These are phyloP conservation scores for Eucalyptus pauciflora DNA, from an alignment of 345 rosid species.

Conservation along the genomic window DNA sequence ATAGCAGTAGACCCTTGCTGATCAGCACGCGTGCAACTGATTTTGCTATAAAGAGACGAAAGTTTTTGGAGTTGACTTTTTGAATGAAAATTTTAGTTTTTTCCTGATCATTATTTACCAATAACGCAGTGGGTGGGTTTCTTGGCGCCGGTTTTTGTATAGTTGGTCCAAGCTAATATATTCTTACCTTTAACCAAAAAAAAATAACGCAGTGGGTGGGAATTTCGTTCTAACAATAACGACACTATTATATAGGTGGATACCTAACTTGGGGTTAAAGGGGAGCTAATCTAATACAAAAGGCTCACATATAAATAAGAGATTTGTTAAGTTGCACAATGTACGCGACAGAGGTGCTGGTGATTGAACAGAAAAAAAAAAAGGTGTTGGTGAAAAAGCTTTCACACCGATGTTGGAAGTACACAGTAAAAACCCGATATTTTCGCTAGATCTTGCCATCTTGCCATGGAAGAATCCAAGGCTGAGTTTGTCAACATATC, in stretches of 20 bases:
- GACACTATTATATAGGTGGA: neutral
- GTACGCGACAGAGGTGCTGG: neutral
- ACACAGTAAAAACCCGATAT: neutral
- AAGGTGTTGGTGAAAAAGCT: neutral
- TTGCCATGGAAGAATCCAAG: neutral
- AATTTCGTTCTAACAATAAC: neutral
- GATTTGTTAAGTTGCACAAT: neutral
- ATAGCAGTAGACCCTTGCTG: neutral
- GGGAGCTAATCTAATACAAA: neutral
- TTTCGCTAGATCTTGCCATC: neutral
- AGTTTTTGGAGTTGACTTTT: neutral
- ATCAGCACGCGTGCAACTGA: neutral
- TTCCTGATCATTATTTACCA: neutral
- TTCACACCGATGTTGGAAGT: neutral
- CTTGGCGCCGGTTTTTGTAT: too few relatives aligned
- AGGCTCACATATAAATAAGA: neutral
- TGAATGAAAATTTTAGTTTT: neutral
- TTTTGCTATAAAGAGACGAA: neutral
- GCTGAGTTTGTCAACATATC: accelerated
- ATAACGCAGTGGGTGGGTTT: neutral
- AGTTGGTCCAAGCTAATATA: too few relatives aligned
- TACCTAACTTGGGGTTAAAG: neutral
- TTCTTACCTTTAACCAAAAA: too few relatives aligned
- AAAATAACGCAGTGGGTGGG: neutral
- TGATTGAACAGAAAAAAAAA: too few relatives aligned